Base-by-base conservation (phyloP, 352 stramenopile genomes). In the Phytophthora cajani region DNA sequence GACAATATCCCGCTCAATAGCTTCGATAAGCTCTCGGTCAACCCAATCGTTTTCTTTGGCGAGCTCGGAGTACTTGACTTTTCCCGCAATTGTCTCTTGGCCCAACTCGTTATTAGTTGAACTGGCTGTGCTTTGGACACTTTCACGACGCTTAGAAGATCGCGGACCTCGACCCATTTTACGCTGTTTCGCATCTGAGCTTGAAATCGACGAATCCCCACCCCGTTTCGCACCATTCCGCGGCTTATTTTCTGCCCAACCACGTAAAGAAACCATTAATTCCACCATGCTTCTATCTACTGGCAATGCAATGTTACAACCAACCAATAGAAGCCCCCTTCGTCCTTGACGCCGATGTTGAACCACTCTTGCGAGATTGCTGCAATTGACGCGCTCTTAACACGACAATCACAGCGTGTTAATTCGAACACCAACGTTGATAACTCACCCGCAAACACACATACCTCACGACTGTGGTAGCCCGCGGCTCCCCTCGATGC, bases 1-100 rank as follows among this genome's bases (percentile, higher is more conserved):
- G 3, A 96, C 87, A 47, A 96, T 95, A 59, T 96, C 89, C n/a
- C 88, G 80, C 57, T 96, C 89, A 49, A 96, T 95, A 57, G 82
- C 85, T 75, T 95, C 86, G 55, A 96, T 93, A 25, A 96, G 84
- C 54, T 96, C 86, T 58, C 92, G 67, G 50, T 96, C 87, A 1
- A 81, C 84, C 85, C 78, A 91, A 8, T 78, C 85, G 25, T 88
- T 81, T 25, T 96, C 87, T 51, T 79, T 85, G 1, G 86, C 89
- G 5, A 96, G 27, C 5, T 96, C 88, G 3, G 83, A 92, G 75
- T 95, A 94, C 61, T 92, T 93, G 16, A 80, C 63, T 70, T 89
- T 90, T 10, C 78, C 81, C 17, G 68, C 71, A 59, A 85, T 86
- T 27, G 60, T 77, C 16, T 79, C 72, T n/a, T 65, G 67, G 9